Evolutionary conservation across 1,139 yeast species (phyloP), one percentile per base, ranked within the genome.

Genomic region (Blastobotrys niveus): DNA sequence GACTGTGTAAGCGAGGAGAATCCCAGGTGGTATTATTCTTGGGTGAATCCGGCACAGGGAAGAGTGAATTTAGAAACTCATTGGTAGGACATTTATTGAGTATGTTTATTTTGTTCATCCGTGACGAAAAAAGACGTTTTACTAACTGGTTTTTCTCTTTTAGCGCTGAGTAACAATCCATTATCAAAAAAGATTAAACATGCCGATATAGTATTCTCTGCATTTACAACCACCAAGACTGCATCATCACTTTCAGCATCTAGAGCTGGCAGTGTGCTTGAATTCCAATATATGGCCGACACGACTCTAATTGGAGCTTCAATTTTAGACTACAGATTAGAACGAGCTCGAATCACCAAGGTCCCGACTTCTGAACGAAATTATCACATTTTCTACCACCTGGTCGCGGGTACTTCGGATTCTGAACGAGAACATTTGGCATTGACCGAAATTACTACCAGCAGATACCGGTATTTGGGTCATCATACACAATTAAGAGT

Each of bases 361-460:
- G 66, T 68, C 1, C 69, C 68, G 15, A 66, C 72, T 3, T 65
- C 65, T 20, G 73, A 68, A 52, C 60, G 72, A 32, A 68, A 68
- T 52, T 68, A 62, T 49, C 71, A 68, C 41, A 65, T 67, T 5
- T 67, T 68, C 48, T 68, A 68, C 51, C 64, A 65, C 46, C 62
- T 68, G 40, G 50, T 67, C 14, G 59, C 68, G 18, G 73, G 73
- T 8, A 60, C 67, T 21, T 60, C 68, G 14, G 61, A 60, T 10
- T 58, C 66, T 5, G 73, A 68, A 45, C 54, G 66, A 25, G 62
- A 59, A 14, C 71, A 67, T 50, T 54, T 68, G 37, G 66, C 60
- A 15, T 54, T 68, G 31, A 56, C 56, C 14, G 61, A 61, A 37
- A 53, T 56, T 29, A 51, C 55, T 9, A 48, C 53, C 18, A 56